Base-by-base conservation (phyloP, 345 rosid species). In the Nephelium lappaceum region DNA sequence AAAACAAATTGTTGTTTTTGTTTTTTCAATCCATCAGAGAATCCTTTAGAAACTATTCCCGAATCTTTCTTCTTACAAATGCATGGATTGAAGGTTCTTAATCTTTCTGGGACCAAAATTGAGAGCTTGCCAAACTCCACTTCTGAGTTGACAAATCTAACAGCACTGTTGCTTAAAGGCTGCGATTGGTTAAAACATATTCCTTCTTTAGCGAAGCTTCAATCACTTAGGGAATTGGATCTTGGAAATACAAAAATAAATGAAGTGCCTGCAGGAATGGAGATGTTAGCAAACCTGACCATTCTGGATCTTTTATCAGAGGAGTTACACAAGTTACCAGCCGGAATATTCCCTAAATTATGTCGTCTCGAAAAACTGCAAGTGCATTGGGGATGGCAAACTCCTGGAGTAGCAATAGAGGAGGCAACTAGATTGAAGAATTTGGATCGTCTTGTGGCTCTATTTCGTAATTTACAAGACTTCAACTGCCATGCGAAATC, bases 371-470 rank as follows among this genome's bases (percentile, higher is more conserved):
- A 43, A 43, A 43, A 41, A 68, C 24, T 68, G 12, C 2, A 11
- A 9, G 24, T 67, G 5, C 5, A n/a, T 1, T 68, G 51, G 55
- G 31, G 72, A 42, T 68, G 6, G 5, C 6, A n/a, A 21, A 41
- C 53, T 41, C 1, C 10, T 3, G 5, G 3, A 18, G 65, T 45
- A 1, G 51, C 24, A 57, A 49, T 18, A 12, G 73, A 38, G 66
- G 85, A 79, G 73, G 62, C 64, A 21, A 10, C 21, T 2, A 38
- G 16, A 21, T 77, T 79, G 47, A 79, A 55, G 38, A 73, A 71
- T 41, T 31, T 80, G 36, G 11, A 82, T 58, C 1, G 4, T 58
- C 8, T n/a, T 58, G 25, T 5, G 63, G 25, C 24, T 7, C 21
- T 16, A n/a, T 58, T 58, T 58, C 9, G 24, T n/a, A 21, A 58